Evolutionary conservation across 2,329 filamentous ascomycete genomes (phyloP), one percentile per base, ranked within the genome.

Genomic region (Cladophialophora immunda): DNA sequence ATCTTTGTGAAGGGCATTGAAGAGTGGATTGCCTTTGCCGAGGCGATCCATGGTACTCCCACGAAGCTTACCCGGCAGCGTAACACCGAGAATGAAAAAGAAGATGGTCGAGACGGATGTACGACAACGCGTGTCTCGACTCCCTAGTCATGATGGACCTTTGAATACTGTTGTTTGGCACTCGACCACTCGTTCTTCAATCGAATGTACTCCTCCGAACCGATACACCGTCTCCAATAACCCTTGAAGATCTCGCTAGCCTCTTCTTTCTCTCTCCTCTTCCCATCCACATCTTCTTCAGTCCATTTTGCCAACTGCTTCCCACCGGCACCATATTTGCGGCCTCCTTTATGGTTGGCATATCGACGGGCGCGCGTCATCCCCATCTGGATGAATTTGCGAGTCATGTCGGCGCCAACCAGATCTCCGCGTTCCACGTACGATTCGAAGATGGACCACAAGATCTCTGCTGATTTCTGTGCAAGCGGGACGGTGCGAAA

Each of bases 21-120:
- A 71, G 93, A 97, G 78, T 97, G 93, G 93, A 82, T 96, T 65
- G 82, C 83, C 11, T 87, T 94, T 76, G 87, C 93, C 11, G 87
- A 90, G 70, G 84, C 86, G 76, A 90, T 93, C 78, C 73, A 85
- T 77, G 66, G 66, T 11, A 54, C 58, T 30, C 53, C 56, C 11
- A 8, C 6, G 8, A 34, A 45, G 13, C 3, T 54, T 4, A 41
- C 22, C 36, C 53, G 64, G 29, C n/a, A 19, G 59, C 55, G 1
- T 3, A 19, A 27, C 27, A 32, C 30, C 22, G 38, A 27, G 13
- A 11, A 22, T 29, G 58, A 53, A n/a, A 32, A 22, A 29, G 15
- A 32, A n/a, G 22, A 45, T 29, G 52, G 30, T 65, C 56, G 57
- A 61, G 13, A 50, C 3, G 30, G 27, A 36, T 56, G 27, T 22